These are phyloP conservation scores for Thielaviopsis ethacetica DNA, from an alignment of 2,329 filamentous ascomycete genomes.

Conservation along the genomic window DNA sequence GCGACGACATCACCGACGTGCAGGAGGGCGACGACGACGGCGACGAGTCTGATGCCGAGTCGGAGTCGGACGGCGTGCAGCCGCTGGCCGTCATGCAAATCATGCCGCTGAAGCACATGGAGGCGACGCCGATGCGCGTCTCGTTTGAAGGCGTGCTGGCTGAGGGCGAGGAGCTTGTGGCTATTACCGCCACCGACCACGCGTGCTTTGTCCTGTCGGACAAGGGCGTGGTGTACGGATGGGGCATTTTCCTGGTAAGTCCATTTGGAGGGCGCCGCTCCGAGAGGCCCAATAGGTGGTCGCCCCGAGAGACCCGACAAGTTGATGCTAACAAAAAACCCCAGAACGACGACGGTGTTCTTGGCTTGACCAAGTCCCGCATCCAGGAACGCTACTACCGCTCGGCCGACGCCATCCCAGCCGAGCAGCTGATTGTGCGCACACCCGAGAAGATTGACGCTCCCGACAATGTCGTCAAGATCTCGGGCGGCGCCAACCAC, in stretches of 20 bases:
- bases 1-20: no score
- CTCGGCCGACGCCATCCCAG: slow-evolving; percentile 1
- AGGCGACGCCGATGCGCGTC: slow-evolving; percentile 6
- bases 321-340: no score
- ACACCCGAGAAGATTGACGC: slow-evolving; percentile 29
- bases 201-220: slow-evolving; percentile 45
- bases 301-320: no score
- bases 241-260: slow-evolving; percentile 44
- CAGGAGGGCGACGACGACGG: no score
- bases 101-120: slow-evolving; percentile 25
- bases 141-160: slow-evolving; percentile 31
- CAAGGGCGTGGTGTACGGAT: slow-evolving; percentile 46
- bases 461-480: slow-evolving; percentile 32
- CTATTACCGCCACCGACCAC: slow-evolving; percentile 45
- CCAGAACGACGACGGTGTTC: slow-evolving; percentile 28
- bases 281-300: no score
- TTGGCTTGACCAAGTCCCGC: slow-evolving; percentile 30
- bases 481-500: slow-evolving; percentile 41
- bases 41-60: slow-evolving; percentile 13
- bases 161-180: slow-evolving; percentile 33
- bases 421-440: slow-evolving; percentile 7
- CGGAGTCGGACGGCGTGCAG: slow-evolving; percentile 31
- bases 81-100: slow-evolving; percentile 42
- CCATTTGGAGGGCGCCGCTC: no score
- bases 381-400: slow-evolving; percentile 4